Conservation (phyloP, 164 flowering plant genomes). For the Amborella trichopoda region DNA sequence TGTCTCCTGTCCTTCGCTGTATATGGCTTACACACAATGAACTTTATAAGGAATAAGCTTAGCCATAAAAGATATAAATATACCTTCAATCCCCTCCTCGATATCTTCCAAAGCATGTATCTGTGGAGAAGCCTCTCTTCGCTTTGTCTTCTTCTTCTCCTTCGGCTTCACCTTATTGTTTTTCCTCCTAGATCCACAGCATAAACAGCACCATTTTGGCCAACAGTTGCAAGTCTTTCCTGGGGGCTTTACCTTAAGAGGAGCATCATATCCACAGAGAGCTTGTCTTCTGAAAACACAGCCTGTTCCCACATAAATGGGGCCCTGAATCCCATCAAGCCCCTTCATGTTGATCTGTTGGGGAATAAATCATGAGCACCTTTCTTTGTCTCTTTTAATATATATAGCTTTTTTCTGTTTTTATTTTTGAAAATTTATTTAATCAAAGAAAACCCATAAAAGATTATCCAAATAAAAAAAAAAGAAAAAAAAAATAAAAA, state of each 20-base stretch:
- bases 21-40: too few relatives aligned
- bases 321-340: slow-evolving; percentile 94
- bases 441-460: too few relatives aligned
- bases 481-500: slow-evolving; percentile 1
- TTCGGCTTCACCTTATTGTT: slow-evolving; percentile 27
- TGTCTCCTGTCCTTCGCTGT: too few relatives aligned
- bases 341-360: slow-evolving; percentile 84
- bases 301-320: slow-evolving; percentile 98
- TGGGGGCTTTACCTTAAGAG: slow-evolving; percentile 45
- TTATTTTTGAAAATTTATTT: too few relatives aligned
- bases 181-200: slow-evolving; percentile 60
- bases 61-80: too few relatives aligned
- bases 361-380: background rate
- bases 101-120: slow-evolving; percentile 77
- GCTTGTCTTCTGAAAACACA: slow-evolving; percentile 94
- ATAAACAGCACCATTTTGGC: slow-evolving; percentile 36
- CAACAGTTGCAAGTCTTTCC: slow-evolving; percentile 39
- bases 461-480: too few relatives aligned
- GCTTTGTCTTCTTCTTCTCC: slow-evolving; percentile 29
- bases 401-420: too few relatives aligned
- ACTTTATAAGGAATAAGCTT: too few relatives aligned
- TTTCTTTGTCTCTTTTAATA: too few relatives aligned
- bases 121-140: slow-evolving; percentile 39
- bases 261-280: slow-evolving; percentile 89
- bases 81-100: slow-evolving; percentile 94